These are phyloP conservation scores for Fragaria ananassa DNA, from an alignment of 306 rosid species.

Conservation along the genomic window DNA sequence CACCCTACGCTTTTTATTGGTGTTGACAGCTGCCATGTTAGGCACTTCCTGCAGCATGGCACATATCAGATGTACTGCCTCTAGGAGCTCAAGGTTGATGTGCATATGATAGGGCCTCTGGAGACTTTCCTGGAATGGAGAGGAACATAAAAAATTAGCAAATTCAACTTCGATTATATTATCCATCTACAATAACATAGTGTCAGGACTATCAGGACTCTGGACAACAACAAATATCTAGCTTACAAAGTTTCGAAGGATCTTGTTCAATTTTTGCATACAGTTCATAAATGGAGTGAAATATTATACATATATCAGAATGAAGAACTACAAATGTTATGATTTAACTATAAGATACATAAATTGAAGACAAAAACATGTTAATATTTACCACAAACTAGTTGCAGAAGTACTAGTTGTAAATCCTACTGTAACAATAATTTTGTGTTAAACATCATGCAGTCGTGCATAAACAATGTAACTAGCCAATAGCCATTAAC, in stretches of 20 bases:
- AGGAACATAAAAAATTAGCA: not conserved
- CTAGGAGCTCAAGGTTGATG: slow-evolving; percentile 89
- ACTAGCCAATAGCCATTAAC: not conserved
- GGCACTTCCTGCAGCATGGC: slow-evolving; percentile 98
- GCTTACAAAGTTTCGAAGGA: not conserved
- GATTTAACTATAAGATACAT: not conserved
- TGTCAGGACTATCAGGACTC: not conserved
- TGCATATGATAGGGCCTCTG: slow-evolving; percentile 98
- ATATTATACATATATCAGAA: not conserved
- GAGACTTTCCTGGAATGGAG: slow-evolving; percentile 65
- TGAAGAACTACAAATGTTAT: not conserved
- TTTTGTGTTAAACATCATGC: not conserved
- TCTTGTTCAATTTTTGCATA: not conserved
- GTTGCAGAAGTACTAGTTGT: not conserved
- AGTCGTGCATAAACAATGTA: not conserved
- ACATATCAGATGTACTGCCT: slow-evolving; percentile 76
- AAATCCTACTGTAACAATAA: not conserved
- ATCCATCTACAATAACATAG: not conserved
- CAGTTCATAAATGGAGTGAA: not conserved
- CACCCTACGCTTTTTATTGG: slow-evolving; percentile 60
- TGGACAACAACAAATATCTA: not conserved
- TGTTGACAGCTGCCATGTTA: slow-evolving; percentile 64
- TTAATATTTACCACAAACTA: not conserved
- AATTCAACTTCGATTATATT: not conserved
- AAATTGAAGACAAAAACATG: not conserved